Evolutionary conservation across 768 basidiomycete species (phyloP), one percentile per base, ranked within the genome.

Genomic region (Lentinula aciculospora): DNA sequence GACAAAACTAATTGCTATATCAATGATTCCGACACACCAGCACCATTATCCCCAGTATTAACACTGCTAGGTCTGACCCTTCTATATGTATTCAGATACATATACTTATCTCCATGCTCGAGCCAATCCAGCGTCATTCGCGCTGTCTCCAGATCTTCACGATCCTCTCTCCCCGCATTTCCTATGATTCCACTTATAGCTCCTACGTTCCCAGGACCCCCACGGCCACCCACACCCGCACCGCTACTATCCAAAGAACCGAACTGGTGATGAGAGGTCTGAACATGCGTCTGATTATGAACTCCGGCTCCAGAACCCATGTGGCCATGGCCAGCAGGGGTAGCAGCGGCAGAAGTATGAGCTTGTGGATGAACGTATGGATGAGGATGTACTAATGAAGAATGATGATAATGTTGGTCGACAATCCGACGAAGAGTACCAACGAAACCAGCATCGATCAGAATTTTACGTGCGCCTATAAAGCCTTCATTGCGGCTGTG

Each of bases 141-240:
- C 49, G 87, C 86, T 55, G 75, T 68, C 48, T 76, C 78, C 53
- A 81, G 76, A 17, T 86, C 81, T 58, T 86, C 82, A 64, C 72
- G 72, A 64, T 88, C 85, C 37, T 83, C 83, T 59, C 86, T 85
- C 57, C 79, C 69, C 15, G 57, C 45, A 39, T 56, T 53, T 57
- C 49, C 27, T 36, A 48, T 45, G 27, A 50, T 34, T 27, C 53
- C 32, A 57, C 49, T 40, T 29, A 46, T 44, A 47, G 47, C 31
- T 49, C 56, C 42, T 65, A 31, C 12, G 66, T 63, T 7, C 67
- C 73, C 46, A 25, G 10, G 15, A 28, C 74, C 59, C 68, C 73
- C 36, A 68, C 62, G 42, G 68, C 66, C 51, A 53, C 36, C 37
- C 57, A 7, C 56, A 47, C 60, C 49, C 15, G 8, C 56, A n/a